phyloP scores from a whole-genome alignment of 192 early-diverging fungal species.

The Coemansia sp. region DNA sequence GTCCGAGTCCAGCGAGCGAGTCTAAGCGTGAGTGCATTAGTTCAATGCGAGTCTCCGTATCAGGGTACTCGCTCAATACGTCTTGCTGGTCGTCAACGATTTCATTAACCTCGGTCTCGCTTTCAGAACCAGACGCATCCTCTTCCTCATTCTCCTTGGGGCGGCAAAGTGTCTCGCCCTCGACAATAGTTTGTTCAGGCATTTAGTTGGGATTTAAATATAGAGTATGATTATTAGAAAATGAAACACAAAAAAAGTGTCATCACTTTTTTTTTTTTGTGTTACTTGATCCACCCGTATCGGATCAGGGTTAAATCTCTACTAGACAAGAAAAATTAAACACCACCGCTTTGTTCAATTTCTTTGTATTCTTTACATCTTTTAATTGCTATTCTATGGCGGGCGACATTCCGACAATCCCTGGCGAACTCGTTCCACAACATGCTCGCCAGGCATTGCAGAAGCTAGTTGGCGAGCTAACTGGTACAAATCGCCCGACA shows the following conservation, averaged over 20 bases:
- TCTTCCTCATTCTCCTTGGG: not conserved
- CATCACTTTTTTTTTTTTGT: no score
- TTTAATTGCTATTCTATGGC: slow-evolving; percentile 5
- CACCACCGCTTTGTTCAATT: not conserved
- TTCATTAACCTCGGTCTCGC: not conserved
- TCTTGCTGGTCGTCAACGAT: not conserved
- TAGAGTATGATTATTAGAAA: not conserved
- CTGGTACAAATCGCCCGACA: not conserved
- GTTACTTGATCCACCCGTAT: no score
- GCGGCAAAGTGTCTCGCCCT: not conserved
- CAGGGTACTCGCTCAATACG: slow-evolving; percentile 17
- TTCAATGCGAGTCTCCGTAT: slow-evolving; percentile 34
- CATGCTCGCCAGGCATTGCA: slow-evolving; percentile 16
- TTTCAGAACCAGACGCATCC: not conserved
- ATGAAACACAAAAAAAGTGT: not conserved
- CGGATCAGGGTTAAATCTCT: no score
- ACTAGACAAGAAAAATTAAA: no score
- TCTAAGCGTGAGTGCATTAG: slow-evolving; percentile 45
- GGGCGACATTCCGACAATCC: slow-evolving; percentile 25
- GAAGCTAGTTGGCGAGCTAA: slow-evolving; percentile 5
- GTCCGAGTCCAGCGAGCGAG: slow-evolving; percentile 20
- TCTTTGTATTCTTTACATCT: not conserved
- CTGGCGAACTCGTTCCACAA: slow-evolving; percentile 11
- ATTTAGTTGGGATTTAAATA: not conserved
- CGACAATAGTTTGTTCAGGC: not conserved